These are phyloP conservation scores for Amborella trichopoda DNA, from an alignment of 164 flowering plant genomes.

Conservation along the genomic window DNA sequence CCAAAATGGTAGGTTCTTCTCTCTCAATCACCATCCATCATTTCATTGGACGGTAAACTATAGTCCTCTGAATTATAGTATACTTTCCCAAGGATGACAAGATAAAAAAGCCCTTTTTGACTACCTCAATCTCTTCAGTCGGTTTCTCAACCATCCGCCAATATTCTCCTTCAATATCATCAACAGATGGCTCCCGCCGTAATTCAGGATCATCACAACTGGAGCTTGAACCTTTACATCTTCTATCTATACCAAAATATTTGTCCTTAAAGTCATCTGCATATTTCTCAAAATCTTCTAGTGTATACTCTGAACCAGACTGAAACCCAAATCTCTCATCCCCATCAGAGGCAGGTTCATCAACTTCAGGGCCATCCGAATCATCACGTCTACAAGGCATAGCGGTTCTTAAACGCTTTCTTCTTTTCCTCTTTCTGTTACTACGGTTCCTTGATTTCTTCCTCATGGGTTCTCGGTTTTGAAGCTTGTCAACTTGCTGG, in stretches of 20 bases:
- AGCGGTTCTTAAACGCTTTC: conserved; percentile 36
- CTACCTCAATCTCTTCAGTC: conserved; percentile 84
- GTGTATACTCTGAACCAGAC: conserved; percentile 70
- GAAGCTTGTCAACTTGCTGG: conserved; percentile 73
- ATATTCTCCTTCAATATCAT: conserved; percentile 88
- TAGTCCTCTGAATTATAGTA: too few species aligned
- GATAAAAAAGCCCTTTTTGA: too few species aligned
- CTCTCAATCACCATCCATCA: too few species aligned
- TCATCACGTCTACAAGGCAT: conserved; percentile 19
- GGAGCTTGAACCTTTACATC: conserved; percentile 9
- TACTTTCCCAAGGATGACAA: too few species aligned
- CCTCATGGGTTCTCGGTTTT: conserved; percentile 70
- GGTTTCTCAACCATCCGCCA: conserved; percentile 86
- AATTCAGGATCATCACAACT: conserved; percentile 9
- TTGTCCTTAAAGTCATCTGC: conserved; percentile 44
- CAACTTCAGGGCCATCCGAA: conserved; percentile 27
- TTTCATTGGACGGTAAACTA: too few species aligned
- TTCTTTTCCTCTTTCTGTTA: conserved; percentile 50
- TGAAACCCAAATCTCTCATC: conserved; percentile 85
- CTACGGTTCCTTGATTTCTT: conserved; percentile 31
- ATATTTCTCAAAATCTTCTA: conserved; percentile 46
- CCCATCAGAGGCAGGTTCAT: conserved; percentile 25
- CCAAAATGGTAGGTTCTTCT: too few species aligned
- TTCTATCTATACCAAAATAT: conserved; percentile 39
- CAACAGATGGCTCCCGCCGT: conserved; percentile 43